phyloP scores from a whole-genome alignment of 2,329 filamentous ascomycete species.

The Colletotrichum shisoi region DNA sequence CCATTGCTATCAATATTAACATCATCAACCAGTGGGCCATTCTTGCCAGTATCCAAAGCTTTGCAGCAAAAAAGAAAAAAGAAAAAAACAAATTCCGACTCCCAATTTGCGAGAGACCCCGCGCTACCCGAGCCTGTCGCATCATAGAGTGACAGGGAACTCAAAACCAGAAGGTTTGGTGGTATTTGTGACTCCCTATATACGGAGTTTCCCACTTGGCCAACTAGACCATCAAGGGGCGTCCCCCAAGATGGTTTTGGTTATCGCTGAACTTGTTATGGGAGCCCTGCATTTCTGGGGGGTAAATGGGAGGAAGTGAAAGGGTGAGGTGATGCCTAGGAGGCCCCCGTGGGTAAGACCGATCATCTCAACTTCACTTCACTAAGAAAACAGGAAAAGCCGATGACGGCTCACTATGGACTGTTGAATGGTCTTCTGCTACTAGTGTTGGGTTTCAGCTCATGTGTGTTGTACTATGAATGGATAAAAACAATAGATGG shows the following conservation, averaged over 20 bases:
- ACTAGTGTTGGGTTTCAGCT: neutral
- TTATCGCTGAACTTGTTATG: constrained; percentile 15
- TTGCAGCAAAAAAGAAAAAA: neutral
- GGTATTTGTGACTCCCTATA: constrained; percentile 13
- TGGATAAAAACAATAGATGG: neutral
- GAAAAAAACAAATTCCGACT: neutral
- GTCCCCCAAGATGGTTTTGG: neutral
- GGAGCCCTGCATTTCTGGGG: neutral
- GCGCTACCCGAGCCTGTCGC: constrained; percentile 11
- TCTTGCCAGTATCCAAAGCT: neutral
- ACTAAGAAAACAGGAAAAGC: neutral
- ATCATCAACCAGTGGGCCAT: too few species aligned
- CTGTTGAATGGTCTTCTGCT: too few species aligned
- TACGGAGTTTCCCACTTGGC: constrained; percentile 5
- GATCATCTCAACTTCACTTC: neutral
- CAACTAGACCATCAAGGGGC: constrained; percentile 10
- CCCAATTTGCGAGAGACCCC: neutral
- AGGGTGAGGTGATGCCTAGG: neutral
- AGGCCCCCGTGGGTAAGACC: neutral
- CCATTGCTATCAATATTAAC: neutral
- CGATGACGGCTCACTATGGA: neutral
- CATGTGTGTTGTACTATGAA: neutral
- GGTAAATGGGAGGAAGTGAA: neutral
- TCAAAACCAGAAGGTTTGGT: constrained; percentile 10
- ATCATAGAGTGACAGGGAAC: constrained; percentile 13